Conservation (phyloP, 108 stramenopile genomes). For the Pseudonitzschia pungens region DNA sequence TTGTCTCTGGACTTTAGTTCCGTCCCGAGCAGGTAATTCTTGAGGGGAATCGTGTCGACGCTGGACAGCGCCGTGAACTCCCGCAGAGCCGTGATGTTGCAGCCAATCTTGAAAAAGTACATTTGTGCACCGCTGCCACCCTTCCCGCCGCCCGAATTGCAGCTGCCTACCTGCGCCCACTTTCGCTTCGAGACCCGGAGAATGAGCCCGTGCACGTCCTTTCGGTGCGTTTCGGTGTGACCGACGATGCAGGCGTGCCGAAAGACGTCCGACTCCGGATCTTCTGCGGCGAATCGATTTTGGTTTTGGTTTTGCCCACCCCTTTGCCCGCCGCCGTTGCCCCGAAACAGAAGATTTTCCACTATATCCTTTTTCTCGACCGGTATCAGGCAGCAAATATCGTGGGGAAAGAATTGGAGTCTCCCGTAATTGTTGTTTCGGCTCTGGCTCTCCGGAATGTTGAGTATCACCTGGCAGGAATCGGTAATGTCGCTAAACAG, state of each 20-base stretch:
- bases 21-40: slow-evolving; percentile 59
- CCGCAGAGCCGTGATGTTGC: slow-evolving; percentile 73
- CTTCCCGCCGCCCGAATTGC: neutral
- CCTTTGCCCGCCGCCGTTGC: slow-evolving; percentile 6
- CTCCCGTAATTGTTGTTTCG: neutral
- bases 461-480: slow-evolving; percentile 34
- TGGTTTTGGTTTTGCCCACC: neutral
- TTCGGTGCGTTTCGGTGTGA: slow-evolving; percentile 57
- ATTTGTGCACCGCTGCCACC: slow-evolving; percentile 31
- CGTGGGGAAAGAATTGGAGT: slow-evolving; percentile 40
- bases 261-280: slow-evolving; percentile 17
- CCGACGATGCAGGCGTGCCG: slow-evolving; percentile 56
- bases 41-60: slow-evolving; percentile 65
- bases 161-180: slow-evolving; percentile 49
- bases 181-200: slow-evolving; percentile 65
- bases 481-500: slow-evolving; percentile 24
- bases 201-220: slow-evolving; percentile 47
- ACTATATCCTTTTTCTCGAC: slow-evolving; percentile 32
- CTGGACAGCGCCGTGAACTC: slow-evolving; percentile 83
- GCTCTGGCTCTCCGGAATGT: slow-evolving; percentile 14
- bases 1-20: slow-evolving; percentile 23
- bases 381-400: slow-evolving; percentile 42
- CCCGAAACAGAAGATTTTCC: slow-evolving; percentile 30
- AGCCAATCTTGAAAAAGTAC: slow-evolving; percentile 65
- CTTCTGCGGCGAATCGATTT: neutral